These are phyloP conservation scores for Myxozyma nipponensis DNA, from an alignment of 805 yeast species.

Conservation along the genomic window DNA sequence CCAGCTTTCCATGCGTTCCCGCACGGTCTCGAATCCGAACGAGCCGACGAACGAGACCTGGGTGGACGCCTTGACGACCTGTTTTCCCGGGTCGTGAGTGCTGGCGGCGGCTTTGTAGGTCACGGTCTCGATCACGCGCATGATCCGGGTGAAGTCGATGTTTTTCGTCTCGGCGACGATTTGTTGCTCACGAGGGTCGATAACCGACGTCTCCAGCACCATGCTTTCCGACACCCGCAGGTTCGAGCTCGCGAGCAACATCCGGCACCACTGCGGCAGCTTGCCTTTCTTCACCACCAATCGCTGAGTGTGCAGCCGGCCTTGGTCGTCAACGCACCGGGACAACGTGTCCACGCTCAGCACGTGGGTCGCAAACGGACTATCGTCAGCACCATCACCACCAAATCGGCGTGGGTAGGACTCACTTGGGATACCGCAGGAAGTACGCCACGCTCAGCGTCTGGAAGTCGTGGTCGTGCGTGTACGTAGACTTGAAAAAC, in stretches of 20 bases:
- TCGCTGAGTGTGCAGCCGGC: constrained; percentile 67
- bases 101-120: constrained; percentile 42
- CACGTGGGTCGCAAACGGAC: constrained; percentile 84
- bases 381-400: constrained; percentile 28
- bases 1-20: constrained; percentile 77
- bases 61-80: constrained; percentile 45
- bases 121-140: constrained; percentile 75
- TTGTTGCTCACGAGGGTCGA: constrained; percentile 55
- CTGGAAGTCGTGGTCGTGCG: constrained; percentile 26
- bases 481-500: constrained; percentile 19
- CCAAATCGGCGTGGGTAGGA: neutral
- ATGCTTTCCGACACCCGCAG: constrained; percentile 60
- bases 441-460: constrained; percentile 24
- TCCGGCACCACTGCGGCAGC: constrained; percentile 73
- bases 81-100: constrained; percentile 44
- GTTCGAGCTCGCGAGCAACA: constrained; percentile 53
- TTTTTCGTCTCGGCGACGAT: constrained; percentile 74
- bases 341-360: constrained; percentile 75
- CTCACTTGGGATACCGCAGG: constrained; percentile 27
- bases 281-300: constrained; percentile 74
- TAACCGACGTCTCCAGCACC: constrained; percentile 74
- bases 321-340: constrained; percentile 53
- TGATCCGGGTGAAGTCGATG: constrained; percentile 74
- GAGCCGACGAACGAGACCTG: constrained; percentile 39
- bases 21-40: constrained; percentile 58